phyloP scores from a whole-genome alignment of 345 rosid genomes.

The Clausena lansium region DNA sequence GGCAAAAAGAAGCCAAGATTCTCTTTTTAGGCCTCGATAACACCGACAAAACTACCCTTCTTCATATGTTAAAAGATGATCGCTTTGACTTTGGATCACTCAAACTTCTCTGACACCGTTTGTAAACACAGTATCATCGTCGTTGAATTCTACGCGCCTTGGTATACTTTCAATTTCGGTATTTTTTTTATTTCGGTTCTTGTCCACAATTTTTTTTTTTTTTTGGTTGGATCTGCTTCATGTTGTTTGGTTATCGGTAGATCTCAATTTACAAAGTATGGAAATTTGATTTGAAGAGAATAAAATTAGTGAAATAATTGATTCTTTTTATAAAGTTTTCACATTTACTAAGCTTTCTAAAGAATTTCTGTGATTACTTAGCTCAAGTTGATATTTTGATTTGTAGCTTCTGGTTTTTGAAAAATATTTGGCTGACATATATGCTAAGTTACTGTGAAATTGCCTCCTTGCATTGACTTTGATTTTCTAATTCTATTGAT shows the following conservation, averaged over 20 bases:
- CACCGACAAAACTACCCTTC: constrained; percentile 94
- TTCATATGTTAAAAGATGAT: constrained; percentile 94
- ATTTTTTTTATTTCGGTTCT: no score
- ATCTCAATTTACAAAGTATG: not conserved
- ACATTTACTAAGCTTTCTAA: no score
- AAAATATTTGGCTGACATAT: no score
- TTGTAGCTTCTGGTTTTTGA: no score
- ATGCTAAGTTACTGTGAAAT: no score
- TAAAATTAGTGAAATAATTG: no score
- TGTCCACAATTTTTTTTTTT: not conserved
- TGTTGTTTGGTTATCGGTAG: constrained; percentile 6
- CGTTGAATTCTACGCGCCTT: constrained; percentile 96
- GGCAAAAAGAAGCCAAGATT: constrained; percentile 96
- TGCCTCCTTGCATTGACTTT: no score
- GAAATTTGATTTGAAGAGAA: constrained; percentile 32
- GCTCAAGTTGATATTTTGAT: no score
- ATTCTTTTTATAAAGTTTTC: no score
- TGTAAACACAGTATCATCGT: constrained; percentile 77
- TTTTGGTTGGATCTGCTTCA: not conserved
- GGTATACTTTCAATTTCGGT: constrained; percentile 52
- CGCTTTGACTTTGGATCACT: constrained; percentile 76
- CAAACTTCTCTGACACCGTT: constrained; percentile 81
- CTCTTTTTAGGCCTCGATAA: constrained; percentile 90
- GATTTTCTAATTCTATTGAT: no score
- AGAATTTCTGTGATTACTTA: no score